Evolutionary conservation across 805 yeast genomes (phyloP), one percentile per base, ranked within the genome.

Genomic region (Teunomyces pallodes): DNA sequence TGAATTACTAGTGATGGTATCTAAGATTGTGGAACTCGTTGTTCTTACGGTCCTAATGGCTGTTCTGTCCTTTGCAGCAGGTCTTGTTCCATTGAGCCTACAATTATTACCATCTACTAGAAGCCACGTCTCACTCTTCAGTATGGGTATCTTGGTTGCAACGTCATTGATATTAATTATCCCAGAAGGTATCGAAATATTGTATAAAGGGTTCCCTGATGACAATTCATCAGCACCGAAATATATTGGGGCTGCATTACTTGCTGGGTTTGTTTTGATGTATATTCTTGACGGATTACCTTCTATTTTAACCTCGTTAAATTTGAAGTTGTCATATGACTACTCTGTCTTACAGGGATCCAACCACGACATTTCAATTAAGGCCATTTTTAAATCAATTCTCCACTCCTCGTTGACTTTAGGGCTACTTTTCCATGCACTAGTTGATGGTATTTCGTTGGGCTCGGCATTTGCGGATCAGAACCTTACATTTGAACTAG

Each of bases 361-460:
- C 14, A 16, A 17, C 12, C 8, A 44, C 20, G 29, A 29, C 14
- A 12, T 28, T 29, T 29, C 48, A 13, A 1, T 29, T 5, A 1
- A 13, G 3, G 51, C 45, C 9, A 29, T 48, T 3, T 24, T 54
- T 8, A 31, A 46, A 29, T 60, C 74, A 3, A 66, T 79, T 1
- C 44, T 75, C 14, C 56, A 60, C 13, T 66, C 80, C 12, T 66
- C 87, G 1, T 69, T 81, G 2, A 79, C 87, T 0, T 55, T 85
- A 3, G 90, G 90, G 0, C 69, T 87, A 10, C 59, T 85, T 1
- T 69, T 86, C 12, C 95, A 87, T 58, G 80, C 88, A 0, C 56
- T 81, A 2, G 81, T 87, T 1, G 95, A 87, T 56, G 95, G 95
- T 1, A 69, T 87, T 5, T 84, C 90, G 0, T 67, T 87, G 31